Evolutionary conservation across 2,329 filamentous ascomycete genomes (phyloP).

Genomic region (Coniella vitis): DNA sequence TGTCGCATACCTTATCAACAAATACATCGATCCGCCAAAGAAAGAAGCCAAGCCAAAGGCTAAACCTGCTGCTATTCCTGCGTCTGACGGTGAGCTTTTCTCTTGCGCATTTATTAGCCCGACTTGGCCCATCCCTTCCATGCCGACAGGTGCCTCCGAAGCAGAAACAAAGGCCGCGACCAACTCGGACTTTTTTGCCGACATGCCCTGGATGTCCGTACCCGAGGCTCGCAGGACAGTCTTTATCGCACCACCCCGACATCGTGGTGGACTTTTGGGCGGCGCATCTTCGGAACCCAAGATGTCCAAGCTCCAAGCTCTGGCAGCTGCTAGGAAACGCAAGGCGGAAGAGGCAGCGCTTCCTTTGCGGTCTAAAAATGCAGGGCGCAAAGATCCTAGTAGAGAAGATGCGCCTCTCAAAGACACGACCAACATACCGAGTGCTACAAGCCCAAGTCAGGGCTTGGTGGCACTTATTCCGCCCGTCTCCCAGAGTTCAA

Average conservation of each 20-base stretch:
- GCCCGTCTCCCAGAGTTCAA: neutral
- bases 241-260: constrained; percentile 50
- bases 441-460: neutral
- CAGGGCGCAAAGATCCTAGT: neutral
- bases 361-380: neutral
- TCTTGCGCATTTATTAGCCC: neutral
- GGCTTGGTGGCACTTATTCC: neutral
- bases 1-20: constrained; percentile 70
- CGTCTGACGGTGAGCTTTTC: constrained; percentile 21
- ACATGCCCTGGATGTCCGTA: constrained; percentile 78
- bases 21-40: constrained; percentile 38
- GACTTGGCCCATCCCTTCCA: constrained; percentile 3
- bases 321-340: constrained; percentile 80
- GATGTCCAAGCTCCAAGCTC: constrained; percentile 81
- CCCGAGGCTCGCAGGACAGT: constrained; percentile 59
- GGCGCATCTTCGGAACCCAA: constrained; percentile 63
- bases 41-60: constrained; percentile 33
- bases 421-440: neutral
- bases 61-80: constrained; percentile 27
- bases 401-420: neutral
- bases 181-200: constrained; percentile 63
- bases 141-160: constrained; percentile 15
- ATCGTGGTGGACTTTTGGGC: constrained; percentile 64
- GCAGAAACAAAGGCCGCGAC: constrained; percentile 18
- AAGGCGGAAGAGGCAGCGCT: constrained; percentile 54